Base-by-base conservation (phyloP, 805 yeast species). In the Candida coleopterorum region DNA sequence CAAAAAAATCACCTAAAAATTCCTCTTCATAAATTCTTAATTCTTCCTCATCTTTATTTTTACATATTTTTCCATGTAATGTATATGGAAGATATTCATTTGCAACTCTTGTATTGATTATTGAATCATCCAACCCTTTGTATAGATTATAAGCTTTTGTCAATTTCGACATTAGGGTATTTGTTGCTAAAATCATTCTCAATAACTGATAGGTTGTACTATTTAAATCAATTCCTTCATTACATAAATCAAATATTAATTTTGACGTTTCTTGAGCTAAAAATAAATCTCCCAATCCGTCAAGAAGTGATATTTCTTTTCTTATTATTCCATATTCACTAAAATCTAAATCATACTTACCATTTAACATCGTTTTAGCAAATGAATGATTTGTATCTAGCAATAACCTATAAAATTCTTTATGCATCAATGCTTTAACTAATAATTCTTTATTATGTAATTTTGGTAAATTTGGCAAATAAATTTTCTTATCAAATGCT, bases 251-350 rank as follows among this genome's bases (percentile, higher is more conserved):
- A 44, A 58, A 65, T 21, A 65, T 48, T 28, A 64, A 47, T 34
- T 53, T 53, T 1, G 68, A 55, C 2, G 66, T 51, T 37, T 59
- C 68, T n/a, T 56, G 47, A 10, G 68, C 64, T 18, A 65, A 49
- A 38, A 53, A 60, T 38, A 61, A 59, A 45, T 65, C 71, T 1
- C 71, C 71, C 32, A 65, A 50, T 1, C 71, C 71, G 39, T 65
- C 71, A 31, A 59, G 54, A 37, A 62, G 60, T 25, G 66, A 61
- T 24, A 63, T 49, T 34, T 64, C 68, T 41, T 58, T 48, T 26
- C 60, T 47, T 17, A 58, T 40, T n/a, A 60, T 47, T 7, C 41
- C 43, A 34, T 48, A 48, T 9, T 51, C 49, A 11, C 43, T 47
- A 12, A 42, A 41, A 25, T 51, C 45, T 20, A 54, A 39, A n/a